These are phyloP conservation scores for Claviceps sp. DNA, from an alignment of 2,329 filamentous ascomycete species.

Conservation along the genomic window DNA sequence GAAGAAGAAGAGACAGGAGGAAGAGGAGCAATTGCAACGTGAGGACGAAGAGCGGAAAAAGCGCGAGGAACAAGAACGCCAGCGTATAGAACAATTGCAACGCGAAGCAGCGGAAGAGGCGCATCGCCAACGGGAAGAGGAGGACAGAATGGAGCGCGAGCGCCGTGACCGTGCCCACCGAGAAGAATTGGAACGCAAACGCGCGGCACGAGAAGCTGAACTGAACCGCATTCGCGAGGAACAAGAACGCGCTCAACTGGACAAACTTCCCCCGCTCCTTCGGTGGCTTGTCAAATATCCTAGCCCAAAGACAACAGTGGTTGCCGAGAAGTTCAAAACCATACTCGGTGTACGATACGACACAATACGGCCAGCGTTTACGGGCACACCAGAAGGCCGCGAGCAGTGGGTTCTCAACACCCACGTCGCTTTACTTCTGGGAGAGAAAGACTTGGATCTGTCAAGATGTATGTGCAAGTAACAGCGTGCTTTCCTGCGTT, in stretches of 20 bases:
- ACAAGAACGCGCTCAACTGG: slow-evolving; percentile 39
- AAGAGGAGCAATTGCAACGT: slow-evolving; percentile 23
- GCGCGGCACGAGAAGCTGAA: slow-evolving; percentile 37
- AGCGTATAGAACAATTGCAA: slow-evolving; percentile 30
- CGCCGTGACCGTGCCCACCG: slow-evolving; percentile 28
- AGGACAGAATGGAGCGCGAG: slow-evolving; percentile 37
- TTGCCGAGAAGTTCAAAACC: slow-evolving; percentile 41
- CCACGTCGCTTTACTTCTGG: slow-evolving; percentile 48
- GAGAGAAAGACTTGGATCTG: slow-evolving; percentile 49
- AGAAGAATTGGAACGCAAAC: slow-evolving; percentile 34
- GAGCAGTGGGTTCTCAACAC: slow-evolving; percentile 56
- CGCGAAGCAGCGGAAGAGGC: slow-evolving; percentile 36
- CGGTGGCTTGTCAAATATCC: slow-evolving; percentile 43
- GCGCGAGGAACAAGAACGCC: slow-evolving; percentile 33
- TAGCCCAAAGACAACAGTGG: slow-evolving; percentile 35
- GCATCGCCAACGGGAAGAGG: slow-evolving; percentile 36
- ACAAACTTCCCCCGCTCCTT: slow-evolving; percentile 45
- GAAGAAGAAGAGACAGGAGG: slow-evolving; percentile 3
- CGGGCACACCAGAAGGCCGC: slow-evolving; percentile 40
- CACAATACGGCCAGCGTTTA: slow-evolving; percentile 41
- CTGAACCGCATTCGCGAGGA: slow-evolving; percentile 37
- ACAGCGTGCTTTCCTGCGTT: too few relatives aligned
- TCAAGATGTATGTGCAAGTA: slow-evolving; percentile 35
- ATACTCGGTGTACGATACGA: slow-evolving; percentile 52
- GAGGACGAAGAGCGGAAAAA: slow-evolving; percentile 29